Base-by-base conservation (phyloP, 805 yeast species). In the Teunomyces cretensis region DNA sequence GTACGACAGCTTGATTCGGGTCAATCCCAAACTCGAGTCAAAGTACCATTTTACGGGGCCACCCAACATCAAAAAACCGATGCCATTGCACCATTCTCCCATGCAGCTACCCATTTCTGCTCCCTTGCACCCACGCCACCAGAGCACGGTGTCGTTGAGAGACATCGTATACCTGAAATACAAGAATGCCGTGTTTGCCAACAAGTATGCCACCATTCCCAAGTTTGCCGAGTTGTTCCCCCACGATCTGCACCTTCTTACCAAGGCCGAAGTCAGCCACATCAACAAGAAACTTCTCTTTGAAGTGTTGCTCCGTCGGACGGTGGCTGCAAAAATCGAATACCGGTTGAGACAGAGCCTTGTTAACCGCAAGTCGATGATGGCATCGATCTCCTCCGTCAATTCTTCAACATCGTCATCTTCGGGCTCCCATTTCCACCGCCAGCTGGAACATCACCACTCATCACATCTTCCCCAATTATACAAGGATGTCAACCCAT, bases 271-370 rank as follows among this genome's bases (percentile, higher is more conserved):
- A 38, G 54, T 60, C 14, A 57, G 61, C 9, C 46, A 50, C n/a
- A 48, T 70, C 41, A 62, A 70, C 41, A 58, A 55, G 33, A 59
- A 58, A 43, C 39, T 72, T 0, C 53, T 68, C n/a, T 56, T 68
- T 26, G 77, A 71, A 43, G 47, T 68, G 5, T 56, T 72, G 35
- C 44, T 72, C n/a, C 60, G 76, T 46, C 53, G 74, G 45, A 72
- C 75, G 1, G 51, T 70, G 49, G 70, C 74, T 28, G 76, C 74
- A 6, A 72, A 72, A 53, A 59, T 72, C 17, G 68, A 56, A 2
- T 72, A 59, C 46, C 49, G 76, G 33, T 54, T 72, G 39, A 46
- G 46, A 13, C 61, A 60, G 30, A 47, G 45, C 17, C 30, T 13
- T 36, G 48, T 61, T 30, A 49, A 61, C 45, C 62, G 65, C 9